phyloP scores from a whole-genome alignment of 164 flowering plant species.

The Litsea cubeba region DNA sequence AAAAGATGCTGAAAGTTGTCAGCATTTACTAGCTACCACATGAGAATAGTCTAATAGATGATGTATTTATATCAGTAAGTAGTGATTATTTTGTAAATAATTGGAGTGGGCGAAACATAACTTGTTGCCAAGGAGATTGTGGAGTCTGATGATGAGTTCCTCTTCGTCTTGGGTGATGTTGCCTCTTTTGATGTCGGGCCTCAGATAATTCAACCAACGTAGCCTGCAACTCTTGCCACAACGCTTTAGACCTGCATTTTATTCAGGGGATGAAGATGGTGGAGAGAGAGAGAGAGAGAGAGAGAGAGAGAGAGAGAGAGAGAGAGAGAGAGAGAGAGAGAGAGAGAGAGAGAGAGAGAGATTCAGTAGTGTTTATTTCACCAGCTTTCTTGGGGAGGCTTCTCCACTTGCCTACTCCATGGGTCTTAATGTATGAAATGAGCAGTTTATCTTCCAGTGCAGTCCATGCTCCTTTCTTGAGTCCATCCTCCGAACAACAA shows the following conservation, averaged over 20 bases:
- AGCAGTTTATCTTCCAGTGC: conserved; percentile 28
- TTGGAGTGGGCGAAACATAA: background rate
- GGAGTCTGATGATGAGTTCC: conserved; percentile 31
- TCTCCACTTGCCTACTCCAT: conserved; percentile 35
- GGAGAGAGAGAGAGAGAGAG: too few relatives aligned
- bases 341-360: too few relatives aligned
- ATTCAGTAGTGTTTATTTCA: background rate
- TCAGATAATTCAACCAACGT: conserved; percentile 31
- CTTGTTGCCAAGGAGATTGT: conserved; percentile 32
- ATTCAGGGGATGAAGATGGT: background rate
- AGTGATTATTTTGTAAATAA: background rate
- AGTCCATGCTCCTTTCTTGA: conserved; percentile 39
- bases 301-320: background rate
- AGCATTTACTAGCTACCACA: background rate
- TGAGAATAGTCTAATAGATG: too few relatives aligned
- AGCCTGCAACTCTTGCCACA: conserved; percentile 35
- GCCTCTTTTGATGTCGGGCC: conserved; percentile 34
- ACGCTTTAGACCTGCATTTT: conserved; percentile 23
- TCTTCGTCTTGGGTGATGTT: conserved; percentile 33
- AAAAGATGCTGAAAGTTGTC: background rate
- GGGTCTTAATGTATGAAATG: conserved; percentile 16
- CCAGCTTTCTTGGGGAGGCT: conserved; percentile 31
- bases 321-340: background rate
- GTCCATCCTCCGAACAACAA: conserved; percentile 25
- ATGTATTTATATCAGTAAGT: background rate